These are phyloP conservation scores for Diplodia corticola DNA, from an alignment of 2,329 filamentous ascomycete species.

Conservation along the genomic window DNA sequence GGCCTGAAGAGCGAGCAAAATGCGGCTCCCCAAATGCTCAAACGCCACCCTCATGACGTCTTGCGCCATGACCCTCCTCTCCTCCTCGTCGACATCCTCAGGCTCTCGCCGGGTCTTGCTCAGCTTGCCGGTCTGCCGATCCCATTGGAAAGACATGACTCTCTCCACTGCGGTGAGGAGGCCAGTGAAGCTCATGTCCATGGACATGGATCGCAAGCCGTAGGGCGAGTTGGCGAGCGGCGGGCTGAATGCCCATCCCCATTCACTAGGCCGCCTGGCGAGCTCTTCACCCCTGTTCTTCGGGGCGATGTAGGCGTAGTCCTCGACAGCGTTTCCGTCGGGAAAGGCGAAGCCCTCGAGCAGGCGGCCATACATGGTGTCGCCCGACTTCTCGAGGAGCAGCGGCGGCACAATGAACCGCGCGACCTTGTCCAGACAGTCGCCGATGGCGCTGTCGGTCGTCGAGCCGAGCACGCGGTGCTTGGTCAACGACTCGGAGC, in stretches of 20 bases:
- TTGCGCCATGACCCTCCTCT: constrained; percentile 68
- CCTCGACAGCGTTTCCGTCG: constrained; percentile 33
- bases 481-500: constrained; percentile 65
- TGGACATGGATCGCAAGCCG: constrained; percentile 34
- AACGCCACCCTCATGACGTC: constrained; percentile 80
- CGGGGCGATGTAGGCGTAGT: constrained; percentile 59
- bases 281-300: constrained; percentile 60
- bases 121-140: constrained; percentile 31
- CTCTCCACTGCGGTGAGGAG: constrained; percentile 66
- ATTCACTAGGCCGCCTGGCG: constrained; percentile 47
- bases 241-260: constrained; percentile 68
- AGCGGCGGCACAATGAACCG: constrained; percentile 69
- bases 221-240: constrained; percentile 59
- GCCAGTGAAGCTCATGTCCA: constrained; percentile 62
- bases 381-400: constrained; percentile 55
- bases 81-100: constrained; percentile 51
- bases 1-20: constrained; percentile 66
- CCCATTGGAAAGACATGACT: constrained; percentile 48
- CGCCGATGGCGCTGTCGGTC: constrained; percentile 82
- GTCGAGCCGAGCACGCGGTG: constrained; percentile 75
- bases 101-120: constrained; percentile 35
- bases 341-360: constrained; percentile 81
- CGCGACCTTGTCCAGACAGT: constrained; percentile 85
- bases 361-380: constrained; percentile 76
- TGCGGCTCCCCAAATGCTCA: constrained; percentile 77